Evolutionary conservation across 208 protist species (phyloP).

Genomic region (Phytomonas francai): DNA sequence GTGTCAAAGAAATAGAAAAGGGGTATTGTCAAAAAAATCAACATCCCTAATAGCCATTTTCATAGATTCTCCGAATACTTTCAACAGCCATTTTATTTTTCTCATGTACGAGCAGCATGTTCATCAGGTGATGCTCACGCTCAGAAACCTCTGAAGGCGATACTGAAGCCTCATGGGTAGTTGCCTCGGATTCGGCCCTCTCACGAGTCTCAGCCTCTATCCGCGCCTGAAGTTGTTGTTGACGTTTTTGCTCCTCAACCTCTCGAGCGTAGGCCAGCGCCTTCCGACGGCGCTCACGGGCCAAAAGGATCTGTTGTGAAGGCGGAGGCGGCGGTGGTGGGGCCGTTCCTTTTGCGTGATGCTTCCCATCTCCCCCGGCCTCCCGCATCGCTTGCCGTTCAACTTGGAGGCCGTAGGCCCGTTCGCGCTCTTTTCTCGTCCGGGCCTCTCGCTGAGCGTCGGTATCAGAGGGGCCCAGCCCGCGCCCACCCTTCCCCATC

Average conservation of each 20-base stretch:
- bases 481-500: constrained; percentile 25
- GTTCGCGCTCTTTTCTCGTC: constrained; percentile 33
- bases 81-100: constrained; percentile 41
- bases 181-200: too few relatives aligned
- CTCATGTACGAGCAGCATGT: constrained; percentile 53
- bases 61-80: constrained; percentile 22
- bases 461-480: constrained; percentile 62
- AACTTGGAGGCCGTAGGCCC: constrained; percentile 44
- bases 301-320: constrained; percentile 26
- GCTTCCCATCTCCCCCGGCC: not conserved
- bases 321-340: constrained; percentile 21
- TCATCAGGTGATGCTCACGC: constrained; percentile 28
- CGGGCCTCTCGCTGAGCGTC: constrained; percentile 61
- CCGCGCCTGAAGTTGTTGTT: not conserved
- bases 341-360: not conserved
- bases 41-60: too few relatives aligned
- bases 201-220: not conserved
- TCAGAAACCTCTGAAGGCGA: constrained; percentile 15
- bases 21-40: too few relatives aligned
- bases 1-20: too few relatives aligned
- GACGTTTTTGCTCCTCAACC: constrained; percentile 11
- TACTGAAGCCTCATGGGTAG: not conserved
- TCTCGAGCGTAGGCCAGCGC: constrained; percentile 52
- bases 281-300: constrained; percentile 37
- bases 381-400: constrained; percentile 12